Conservation (phyloP, 2,329 filamentous ascomycete genomes). For the Zymoseptoria tritici region DNA sequence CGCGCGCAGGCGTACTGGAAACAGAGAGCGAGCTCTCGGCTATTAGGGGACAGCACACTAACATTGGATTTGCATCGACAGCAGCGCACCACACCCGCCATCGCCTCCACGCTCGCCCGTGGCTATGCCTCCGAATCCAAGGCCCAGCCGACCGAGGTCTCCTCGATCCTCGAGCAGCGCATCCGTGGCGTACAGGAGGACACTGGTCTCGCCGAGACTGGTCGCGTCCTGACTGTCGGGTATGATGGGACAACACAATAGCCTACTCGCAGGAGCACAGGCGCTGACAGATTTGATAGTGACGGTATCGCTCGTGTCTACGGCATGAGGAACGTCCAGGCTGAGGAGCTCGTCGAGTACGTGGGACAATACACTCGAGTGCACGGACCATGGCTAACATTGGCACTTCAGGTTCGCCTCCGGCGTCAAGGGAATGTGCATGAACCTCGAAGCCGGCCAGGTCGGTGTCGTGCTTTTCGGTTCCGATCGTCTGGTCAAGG, state of each 20-base stretch:
- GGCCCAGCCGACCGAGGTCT: conserved; percentile 94
- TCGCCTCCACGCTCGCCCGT: conserved; percentile 64
- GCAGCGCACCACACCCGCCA: conserved; percentile 60
- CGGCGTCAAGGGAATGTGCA: conserved; percentile 99
- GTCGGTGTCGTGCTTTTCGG: conserved; percentile 99
- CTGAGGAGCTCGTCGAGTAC: conserved; percentile 99
- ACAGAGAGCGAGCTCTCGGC: conserved; percentile 15
- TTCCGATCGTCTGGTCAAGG: conserved; percentile 99
- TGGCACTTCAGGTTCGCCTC: conserved; percentile 76
- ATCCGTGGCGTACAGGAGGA: conserved; percentile 98
- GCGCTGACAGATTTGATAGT: conserved; percentile 48
- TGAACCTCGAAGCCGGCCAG: conserved; percentile 99
- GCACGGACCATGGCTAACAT: conserved; percentile 10
- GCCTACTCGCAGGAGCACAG: background rate
- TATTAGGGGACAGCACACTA: conserved; percentile 35
- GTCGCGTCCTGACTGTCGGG: conserved; percentile 97
- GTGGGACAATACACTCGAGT: conserved; percentile 35
- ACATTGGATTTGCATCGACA: conserved; percentile 48
- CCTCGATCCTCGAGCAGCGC: conserved; percentile 97
- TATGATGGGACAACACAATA: conserved; percentile 50
- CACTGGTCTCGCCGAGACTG: conserved; percentile 92
- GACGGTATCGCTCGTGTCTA: conserved; percentile 99
- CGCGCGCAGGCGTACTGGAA: conserved; percentile 28
- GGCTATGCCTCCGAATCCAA: conserved; percentile 90
- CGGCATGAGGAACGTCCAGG: conserved; percentile 99